These are phyloP conservation scores for Phytophthora cactorum DNA, from an alignment of 352 stramenopile species.

Conservation along the genomic window DNA sequence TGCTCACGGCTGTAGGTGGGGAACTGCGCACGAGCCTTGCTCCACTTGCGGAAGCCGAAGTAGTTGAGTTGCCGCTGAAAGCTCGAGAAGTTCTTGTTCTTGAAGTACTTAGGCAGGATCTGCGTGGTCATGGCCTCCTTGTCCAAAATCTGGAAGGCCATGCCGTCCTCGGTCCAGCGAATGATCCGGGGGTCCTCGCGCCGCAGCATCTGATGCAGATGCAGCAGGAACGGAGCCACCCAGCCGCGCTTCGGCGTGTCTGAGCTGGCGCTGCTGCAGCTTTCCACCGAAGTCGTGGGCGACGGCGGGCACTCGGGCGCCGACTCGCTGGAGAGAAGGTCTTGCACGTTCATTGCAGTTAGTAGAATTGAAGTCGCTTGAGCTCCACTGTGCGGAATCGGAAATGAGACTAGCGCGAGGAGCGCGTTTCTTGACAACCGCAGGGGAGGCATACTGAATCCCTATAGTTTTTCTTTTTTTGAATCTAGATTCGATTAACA, in stretches of 20 bases:
- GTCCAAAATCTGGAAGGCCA: constrained; percentile 88
- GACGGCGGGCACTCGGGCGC: constrained; percentile 41
- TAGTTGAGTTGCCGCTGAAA: constrained; percentile 96
- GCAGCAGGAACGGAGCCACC: constrained; percentile 87
- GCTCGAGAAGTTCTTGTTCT: constrained; percentile 96
- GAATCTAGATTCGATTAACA: constrained; percentile 50
- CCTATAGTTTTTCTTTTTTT: constrained; percentile 68
- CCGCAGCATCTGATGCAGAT: constrained; percentile 87
- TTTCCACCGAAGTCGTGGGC: constrained; percentile 43
- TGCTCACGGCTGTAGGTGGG: constrained; percentile 84
- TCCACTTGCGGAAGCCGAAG: constrained; percentile 94
- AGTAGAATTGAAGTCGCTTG: constrained; percentile 3
- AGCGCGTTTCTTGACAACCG: constrained; percentile 18
- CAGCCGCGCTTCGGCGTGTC: constrained; percentile 62
- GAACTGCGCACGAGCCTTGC: constrained; percentile 75
- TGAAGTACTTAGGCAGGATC: constrained; percentile 95
- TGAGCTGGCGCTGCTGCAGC: constrained; percentile 36
- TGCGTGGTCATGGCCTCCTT: constrained; percentile 86
- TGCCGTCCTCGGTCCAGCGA: constrained; percentile 77
- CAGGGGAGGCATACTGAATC: constrained; percentile 44
- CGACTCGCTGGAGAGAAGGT: constrained; percentile 39
- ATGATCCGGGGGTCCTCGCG: constrained; percentile 82
- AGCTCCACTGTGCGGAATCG: constrained; percentile 25
- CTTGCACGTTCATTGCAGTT: constrained; percentile 50
- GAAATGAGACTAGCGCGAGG: constrained; percentile 41